Conservation (phyloP, 2,329 filamentous ascomycete genomes). For the Scortechinia acanthostroma region DNA sequence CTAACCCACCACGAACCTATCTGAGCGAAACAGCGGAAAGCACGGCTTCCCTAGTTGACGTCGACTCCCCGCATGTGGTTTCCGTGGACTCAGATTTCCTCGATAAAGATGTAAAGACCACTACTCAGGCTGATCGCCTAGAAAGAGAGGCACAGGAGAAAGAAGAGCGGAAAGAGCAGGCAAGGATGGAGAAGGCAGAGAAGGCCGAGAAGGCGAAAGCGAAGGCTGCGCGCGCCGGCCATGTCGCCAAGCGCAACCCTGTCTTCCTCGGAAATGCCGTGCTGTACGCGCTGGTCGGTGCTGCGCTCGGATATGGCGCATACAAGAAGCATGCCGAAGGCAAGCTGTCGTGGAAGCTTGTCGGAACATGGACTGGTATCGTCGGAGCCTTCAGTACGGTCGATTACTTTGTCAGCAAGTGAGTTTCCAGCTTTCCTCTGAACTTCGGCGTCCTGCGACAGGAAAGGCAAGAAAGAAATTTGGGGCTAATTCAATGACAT, state of each 20-base stretch:
- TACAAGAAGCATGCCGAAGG: constrained; percentile 33
- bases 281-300: constrained; percentile 25
- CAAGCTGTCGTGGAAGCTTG: constrained; percentile 32
- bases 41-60: constrained; percentile 31
- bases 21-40: constrained; percentile 21
- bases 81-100: constrained; percentile 29
- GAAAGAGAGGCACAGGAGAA: constrained; percentile 13
- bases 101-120: constrained; percentile 29
- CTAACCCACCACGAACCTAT: constrained; percentile 23
- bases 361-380: constrained; percentile 28
- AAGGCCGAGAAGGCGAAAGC: neutral
- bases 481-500: neutral
- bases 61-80: constrained; percentile 33
- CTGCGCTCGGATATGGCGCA: constrained; percentile 33
- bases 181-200: constrained; percentile 9
- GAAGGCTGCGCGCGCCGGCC: constrained; percentile 5
- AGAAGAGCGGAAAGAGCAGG: constrained; percentile 11
- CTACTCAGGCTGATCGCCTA: constrained; percentile 17
- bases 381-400: constrained; percentile 31
- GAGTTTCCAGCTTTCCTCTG: constrained; percentile 11
- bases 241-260: constrained; percentile 28
- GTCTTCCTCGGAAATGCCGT: constrained; percentile 34
- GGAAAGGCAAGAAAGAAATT: too few relatives aligned
- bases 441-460: too few relatives aligned
- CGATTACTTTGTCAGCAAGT: constrained; percentile 40